Base-by-base conservation (phyloP, 352 stramenopile species). In the Phytopythium mirpurense region DNA sequence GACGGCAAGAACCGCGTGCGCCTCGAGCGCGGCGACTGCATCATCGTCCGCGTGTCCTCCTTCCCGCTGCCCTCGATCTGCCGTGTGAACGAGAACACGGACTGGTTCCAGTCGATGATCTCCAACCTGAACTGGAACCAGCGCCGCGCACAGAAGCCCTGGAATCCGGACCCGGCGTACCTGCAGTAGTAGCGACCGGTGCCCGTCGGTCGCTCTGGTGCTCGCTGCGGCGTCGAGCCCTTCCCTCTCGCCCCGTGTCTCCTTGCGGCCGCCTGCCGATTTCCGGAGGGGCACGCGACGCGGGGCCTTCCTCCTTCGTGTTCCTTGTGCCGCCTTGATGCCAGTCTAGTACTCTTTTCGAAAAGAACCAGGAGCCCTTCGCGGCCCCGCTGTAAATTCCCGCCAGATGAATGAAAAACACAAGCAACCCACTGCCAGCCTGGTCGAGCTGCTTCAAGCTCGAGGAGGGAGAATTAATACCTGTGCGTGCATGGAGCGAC, bases 91-190 rank as follows among this genome's bases (percentile, higher is more conserved):
- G 87, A 96, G 60, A 96, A 93, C 55, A 79, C 92, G 59, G 87
- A 97, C 65, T 97, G 89, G 89, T 96, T 97, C 56, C 71, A 90
- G 59, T 92, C 80, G 2, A 94, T 97, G 75, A 95, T 95, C 61
- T 88, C 83, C 15, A 94, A 95, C 55, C 75, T 97, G n/a, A 93
- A 96, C 65, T 97, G 89, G 89, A 97, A 97, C 68, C 83, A 91
- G 60, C 84, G 79, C 31, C 79, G 81, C 21, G 74, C 74, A 18
- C 81, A 92, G 51, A 95, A 95, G 58, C 85, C 85, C 3, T 94
- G 82, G 79, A 56, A 76, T 16, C 53, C 71, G 26, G 19, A 44
- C 14, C 59, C 41, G 48, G 41, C 35, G 14, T 23, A 32, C 9
- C 36, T 34, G 10, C 21, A 32, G 18, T 54, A 35, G 11, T 44